phyloP scores from a whole-genome alignment of 2,329 filamentous ascomycete genomes.

The Colletotrichum liaoningense region DNA sequence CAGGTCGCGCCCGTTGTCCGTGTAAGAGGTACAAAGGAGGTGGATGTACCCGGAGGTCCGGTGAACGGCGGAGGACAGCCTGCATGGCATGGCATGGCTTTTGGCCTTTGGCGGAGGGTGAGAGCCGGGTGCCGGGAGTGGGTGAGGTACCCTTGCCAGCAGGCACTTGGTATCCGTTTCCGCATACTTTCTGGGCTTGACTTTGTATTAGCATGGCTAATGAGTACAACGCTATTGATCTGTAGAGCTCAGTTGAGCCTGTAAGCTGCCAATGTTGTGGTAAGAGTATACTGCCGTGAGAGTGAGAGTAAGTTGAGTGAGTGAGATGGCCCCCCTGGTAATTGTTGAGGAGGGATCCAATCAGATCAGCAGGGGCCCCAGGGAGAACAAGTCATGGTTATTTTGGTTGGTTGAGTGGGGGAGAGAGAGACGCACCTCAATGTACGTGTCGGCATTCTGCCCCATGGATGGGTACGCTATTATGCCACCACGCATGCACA shows the following conservation, averaged over 20 bases:
- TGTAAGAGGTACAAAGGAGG: slow-evolving; percentile 8
- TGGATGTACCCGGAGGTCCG: slow-evolving; percentile 35
- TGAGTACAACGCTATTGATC: background rate
- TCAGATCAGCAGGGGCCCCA: slow-evolving; percentile 25
- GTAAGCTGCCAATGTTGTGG: background rate
- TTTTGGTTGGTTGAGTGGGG: slow-evolving; percentile 21
- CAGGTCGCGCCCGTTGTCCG: background rate
- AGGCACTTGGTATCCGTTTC: background rate
- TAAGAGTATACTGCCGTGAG: background rate
- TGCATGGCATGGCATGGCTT: background rate
- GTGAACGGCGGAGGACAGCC: slow-evolving; percentile 4
- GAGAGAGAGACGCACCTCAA: background rate
- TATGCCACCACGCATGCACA: slow-evolving; percentile 4
- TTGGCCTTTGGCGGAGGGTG: slow-evolving; percentile 8
- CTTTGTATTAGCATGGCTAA: background rate
- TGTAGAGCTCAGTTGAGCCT: background rate
- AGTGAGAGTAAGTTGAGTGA: background rate
- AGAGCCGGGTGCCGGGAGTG: slow-evolving; percentile 28
- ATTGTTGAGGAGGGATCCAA: slow-evolving; percentile 35
- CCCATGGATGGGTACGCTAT: slow-evolving; percentile 8
- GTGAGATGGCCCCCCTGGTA: background rate
- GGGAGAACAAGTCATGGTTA: background rate
- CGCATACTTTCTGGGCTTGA: background rate
- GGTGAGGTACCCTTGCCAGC: background rate
- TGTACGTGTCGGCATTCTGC: slow-evolving; percentile 24